Conservation (phyloP, 345 rosid species). For the Euphorbia pulcherrima region DNA sequence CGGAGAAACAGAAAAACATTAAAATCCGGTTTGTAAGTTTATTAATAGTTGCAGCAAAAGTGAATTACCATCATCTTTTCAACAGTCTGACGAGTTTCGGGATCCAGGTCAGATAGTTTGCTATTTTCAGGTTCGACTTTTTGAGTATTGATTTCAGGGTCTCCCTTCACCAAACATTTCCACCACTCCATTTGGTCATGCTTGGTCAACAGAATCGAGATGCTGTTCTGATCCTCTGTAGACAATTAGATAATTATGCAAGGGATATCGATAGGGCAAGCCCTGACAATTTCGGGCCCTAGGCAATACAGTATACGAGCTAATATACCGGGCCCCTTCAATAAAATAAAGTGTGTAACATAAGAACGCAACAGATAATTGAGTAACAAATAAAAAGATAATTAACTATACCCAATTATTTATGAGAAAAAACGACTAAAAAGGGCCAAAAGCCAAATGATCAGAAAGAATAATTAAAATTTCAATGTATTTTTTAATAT, state of each 20-base stretch:
- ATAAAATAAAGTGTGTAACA: no score
- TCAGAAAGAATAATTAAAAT: no score
- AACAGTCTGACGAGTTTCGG: constrained; percentile 65
- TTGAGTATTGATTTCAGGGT: constrained; percentile 83
- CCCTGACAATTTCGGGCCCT: no score
- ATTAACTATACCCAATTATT: no score
- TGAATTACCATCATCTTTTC: constrained; percentile 86
- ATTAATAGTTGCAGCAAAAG: not conserved
- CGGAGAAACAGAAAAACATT: not conserved
- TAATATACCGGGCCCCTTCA: no score
- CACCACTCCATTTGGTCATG: constrained; percentile 93
- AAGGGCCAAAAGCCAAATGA: no score
- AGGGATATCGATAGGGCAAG: not conserved
- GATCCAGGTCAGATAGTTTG: constrained; percentile 75
- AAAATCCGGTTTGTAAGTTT: no score
- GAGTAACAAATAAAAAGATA: no score
- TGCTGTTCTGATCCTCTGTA: constrained; percentile 61
- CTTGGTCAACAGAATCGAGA: constrained; percentile 79
- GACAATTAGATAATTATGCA: not conserved
- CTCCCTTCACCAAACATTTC: constrained; percentile 80
- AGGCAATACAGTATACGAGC: no score
- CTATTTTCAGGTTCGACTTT: constrained; percentile 91
- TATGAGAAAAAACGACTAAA: no score
- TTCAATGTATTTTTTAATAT: no score
- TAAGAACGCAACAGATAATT: no score